phyloP scores from a whole-genome alignment of 352 stramenopile species.

The Ophiocytium majus region DNA sequence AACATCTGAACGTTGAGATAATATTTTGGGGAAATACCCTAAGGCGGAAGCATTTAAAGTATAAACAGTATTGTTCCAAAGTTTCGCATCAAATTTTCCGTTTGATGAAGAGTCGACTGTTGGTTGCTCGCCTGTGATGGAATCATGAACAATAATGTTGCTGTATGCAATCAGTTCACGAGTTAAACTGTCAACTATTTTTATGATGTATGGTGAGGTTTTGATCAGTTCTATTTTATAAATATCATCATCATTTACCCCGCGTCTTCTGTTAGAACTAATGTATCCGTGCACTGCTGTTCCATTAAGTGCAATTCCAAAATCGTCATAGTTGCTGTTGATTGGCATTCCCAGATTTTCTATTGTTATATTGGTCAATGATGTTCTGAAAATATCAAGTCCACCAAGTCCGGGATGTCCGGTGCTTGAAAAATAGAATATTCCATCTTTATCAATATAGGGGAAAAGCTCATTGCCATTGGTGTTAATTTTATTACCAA shows the following conservation, averaged over 20 bases:
- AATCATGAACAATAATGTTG: too few relatives aligned
- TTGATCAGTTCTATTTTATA: neutral
- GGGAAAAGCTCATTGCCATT: slow-evolving; percentile 4
- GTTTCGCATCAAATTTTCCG: too few relatives aligned
- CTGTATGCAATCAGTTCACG: too few relatives aligned
- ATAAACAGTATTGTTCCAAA: too few relatives aligned
- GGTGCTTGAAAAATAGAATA: neutral
- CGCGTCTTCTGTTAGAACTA: neutral
- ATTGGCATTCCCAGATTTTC: neutral
- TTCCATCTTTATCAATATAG: neutral
- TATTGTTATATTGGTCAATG: neutral
- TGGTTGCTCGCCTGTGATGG: too few relatives aligned
- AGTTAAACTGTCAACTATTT: too few relatives aligned
- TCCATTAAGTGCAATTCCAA: neutral
- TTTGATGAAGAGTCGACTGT: too few relatives aligned
- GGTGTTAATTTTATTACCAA: slow-evolving; percentile 13
- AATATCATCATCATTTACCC: neutral
- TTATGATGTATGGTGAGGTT: neutral
- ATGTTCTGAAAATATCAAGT: neutral
- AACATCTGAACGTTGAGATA: too few relatives aligned
- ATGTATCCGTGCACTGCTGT: neutral
- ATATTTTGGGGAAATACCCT: too few relatives aligned
- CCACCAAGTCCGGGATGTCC: slow-evolving; percentile 2
- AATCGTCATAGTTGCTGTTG: neutral
- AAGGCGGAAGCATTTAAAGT: too few relatives aligned